phyloP scores from a whole-genome alignment of 192 early-diverging fungal species.

The Backusella tuberculispora region DNA sequence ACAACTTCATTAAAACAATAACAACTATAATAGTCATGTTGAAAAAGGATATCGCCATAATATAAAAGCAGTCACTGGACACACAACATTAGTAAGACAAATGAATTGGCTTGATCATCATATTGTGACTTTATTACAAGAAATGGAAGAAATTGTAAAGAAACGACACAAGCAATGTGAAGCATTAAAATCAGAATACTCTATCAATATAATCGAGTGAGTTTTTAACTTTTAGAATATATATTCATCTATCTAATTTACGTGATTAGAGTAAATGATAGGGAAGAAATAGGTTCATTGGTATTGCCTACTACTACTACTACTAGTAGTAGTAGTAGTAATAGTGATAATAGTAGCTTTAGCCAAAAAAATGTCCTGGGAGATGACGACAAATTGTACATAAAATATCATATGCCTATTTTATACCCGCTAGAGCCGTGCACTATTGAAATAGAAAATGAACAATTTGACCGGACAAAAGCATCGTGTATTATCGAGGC shows the following conservation, averaged over 20 bases:
- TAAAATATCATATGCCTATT: slow-evolving; percentile 33
- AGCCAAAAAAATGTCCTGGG: not conserved
- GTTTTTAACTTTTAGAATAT: not conserved
- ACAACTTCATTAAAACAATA: not conserved
- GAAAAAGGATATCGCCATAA: slow-evolving; percentile 62
- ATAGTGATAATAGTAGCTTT: not conserved
- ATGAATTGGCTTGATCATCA: slow-evolving; percentile 67
- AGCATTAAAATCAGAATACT: slow-evolving; percentile 11
- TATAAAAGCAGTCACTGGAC: slow-evolving; percentile 22
- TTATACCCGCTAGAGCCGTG: slow-evolving; percentile 49
- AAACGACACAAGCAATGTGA: not conserved
- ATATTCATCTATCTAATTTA: not conserved
- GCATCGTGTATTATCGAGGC: not conserved
- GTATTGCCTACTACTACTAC: not conserved
- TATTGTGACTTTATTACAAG: slow-evolving; percentile 62
- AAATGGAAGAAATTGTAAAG: not conserved
- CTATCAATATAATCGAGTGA: not conserved
- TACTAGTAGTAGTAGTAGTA: not conserved
- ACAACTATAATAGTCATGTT: slow-evolving; percentile 49
- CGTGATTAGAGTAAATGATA: not conserved
- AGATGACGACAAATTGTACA: not conserved
- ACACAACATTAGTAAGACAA: slow-evolving; percentile 45
- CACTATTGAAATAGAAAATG: slow-evolving; percentile 33
- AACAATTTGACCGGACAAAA: not conserved
- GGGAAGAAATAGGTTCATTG: not conserved